Evolutionary conservation across 495 filamentous ascomycete species (phyloP), one percentile per base, ranked within the genome.

Genomic region (Talaromyces trachyspermus): DNA sequence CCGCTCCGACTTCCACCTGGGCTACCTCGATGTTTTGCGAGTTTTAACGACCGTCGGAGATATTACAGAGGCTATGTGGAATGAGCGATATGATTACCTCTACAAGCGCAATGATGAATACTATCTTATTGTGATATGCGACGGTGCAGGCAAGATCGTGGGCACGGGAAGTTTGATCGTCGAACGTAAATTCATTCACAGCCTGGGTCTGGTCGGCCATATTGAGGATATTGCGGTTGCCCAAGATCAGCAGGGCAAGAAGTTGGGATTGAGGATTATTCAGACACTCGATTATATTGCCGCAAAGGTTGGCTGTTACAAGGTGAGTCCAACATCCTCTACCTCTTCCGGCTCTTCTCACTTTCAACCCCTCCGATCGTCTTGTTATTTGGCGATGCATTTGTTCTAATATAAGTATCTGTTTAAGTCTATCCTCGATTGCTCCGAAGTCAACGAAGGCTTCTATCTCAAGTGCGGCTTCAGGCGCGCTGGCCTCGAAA

Each of bases 391-490:
- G 38, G 46, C 39, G 22, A 43, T 56, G 36, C 48, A 35, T 56
- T 33, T 52, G 27, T 35, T 33, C 19, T 41, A 6, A 41, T 15
- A 26, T n/a, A 3, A 5, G 20, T 44, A 26, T 25, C n/a, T 52
- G 23, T 43, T n/a, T n/a, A n/a, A 81, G 80, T 78, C 71, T 20
- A 88, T 88, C 45, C 73, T 88, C 22, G 85, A 88, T 52, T 88
- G 84, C 61, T 83, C 78, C 7, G 83, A 88, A 60, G 68, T 85
- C 54, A 98, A 98, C 64, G 89, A 95, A 68, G 92, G 89, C 12
- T 98, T 98, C 73, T 98, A 98, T 64, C 79, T 95, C 54, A 98
- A 98, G 77, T 98, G 92, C 62, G 94, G 91, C 35, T 97, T 94
- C 65, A 86, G 88, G 67, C 73, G 89, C 38, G 94, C 89, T 19